Conservation (phyloP, 768 basidiomycete species). For the Calvatia gigantea region DNA sequence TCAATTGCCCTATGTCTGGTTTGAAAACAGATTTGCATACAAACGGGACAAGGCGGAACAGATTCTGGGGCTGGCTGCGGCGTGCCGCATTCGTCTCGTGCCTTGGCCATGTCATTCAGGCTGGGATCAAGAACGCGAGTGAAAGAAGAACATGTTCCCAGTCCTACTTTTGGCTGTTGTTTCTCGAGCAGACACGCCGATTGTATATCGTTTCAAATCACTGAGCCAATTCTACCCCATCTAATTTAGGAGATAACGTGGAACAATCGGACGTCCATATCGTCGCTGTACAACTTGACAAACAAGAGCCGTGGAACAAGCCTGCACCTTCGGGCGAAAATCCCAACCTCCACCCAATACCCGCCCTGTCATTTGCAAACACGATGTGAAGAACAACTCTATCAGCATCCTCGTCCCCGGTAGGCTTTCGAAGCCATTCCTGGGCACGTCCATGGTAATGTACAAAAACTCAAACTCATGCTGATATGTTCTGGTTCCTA, state of each 20-base stretch:
- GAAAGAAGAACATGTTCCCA: not conserved
- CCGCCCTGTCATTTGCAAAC: not conserved
- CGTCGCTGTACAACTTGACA: not conserved
- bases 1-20: too few species aligned
- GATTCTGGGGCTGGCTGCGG: too few species aligned
- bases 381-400: not conserved
- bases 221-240: not conserved
- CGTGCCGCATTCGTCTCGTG: not conserved
- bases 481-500: not conserved
- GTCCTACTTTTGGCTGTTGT: not conserved
- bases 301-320: not conserved
- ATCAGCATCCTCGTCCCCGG: not conserved
- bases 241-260: not conserved
- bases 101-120: slow-evolving; percentile 5
- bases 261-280: not conserved
- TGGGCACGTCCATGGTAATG: not conserved
- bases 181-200: not conserved
- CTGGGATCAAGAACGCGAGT: not conserved
- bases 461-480: not conserved
- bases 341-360: not conserved
- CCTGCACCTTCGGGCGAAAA: not conserved
- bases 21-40: too few species aligned
- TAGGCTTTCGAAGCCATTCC: not conserved
- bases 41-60: too few species aligned
- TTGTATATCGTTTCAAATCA: not conserved